Base-by-base conservation (phyloP, 164 flowering plant genomes). In the Sextonia rubra region DNA sequence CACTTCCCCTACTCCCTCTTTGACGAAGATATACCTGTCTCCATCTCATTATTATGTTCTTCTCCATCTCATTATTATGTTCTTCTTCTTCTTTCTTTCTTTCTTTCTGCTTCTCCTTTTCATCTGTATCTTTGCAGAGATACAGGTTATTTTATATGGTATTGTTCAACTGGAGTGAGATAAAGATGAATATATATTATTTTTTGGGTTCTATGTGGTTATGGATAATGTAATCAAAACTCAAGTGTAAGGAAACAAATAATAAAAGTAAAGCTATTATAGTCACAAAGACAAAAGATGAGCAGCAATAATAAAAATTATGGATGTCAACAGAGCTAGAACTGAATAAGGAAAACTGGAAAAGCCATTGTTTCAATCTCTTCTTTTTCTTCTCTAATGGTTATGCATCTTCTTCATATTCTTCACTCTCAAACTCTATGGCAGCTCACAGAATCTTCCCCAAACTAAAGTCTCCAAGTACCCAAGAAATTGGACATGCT, bases 401-500 rank as follows among this genome's bases (percentile, higher is more conserved):
- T 37, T 7, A 7, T 37, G 44, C 44, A 5, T 65, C 56, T 69
- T 61, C 64, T n/a, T 61, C 12, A n/a, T n/a, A n/a, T 25, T 29
- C 67, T 64, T 26, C 67, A 27, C n/a, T 64, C 20, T 29, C 44
- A 17, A 20, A 27, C 18, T 64, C 6, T 20, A 52, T 52, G 65
- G 58, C 64, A 70, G 32, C 48, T 72, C 47, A 22, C 27, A 17
- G 60, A 26, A 27, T 29, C 67, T 29, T 64, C 30, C 44, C 37
- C 37, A 64, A 77, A 71, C 73, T 49, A 75, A 81, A 74, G 80
- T 82, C 78, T 72, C 80, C 77, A 79, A 76, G 73, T 78, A 80
- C 76, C 76, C 82, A 80, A 68, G 81, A 74, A 71, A 77, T 85
- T 87, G 74, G 82, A 80, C 80, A 84, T 73, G 72, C 75, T 79